phyloP scores from a whole-genome alignment of 352 stramenopile species.

The Aphanomyces cochlioides region DNA sequence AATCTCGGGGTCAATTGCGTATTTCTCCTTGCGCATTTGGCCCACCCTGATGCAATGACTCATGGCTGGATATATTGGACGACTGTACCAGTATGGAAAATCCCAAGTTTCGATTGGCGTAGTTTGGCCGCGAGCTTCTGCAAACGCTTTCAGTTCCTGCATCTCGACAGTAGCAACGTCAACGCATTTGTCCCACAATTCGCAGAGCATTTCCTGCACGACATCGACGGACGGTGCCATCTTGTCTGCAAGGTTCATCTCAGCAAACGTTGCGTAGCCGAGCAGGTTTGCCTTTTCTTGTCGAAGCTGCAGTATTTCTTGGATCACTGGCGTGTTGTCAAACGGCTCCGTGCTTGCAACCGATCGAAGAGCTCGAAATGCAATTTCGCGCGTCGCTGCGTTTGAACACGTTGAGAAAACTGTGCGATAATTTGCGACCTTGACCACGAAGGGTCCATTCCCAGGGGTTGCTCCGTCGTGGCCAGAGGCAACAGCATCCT shows the following conservation, averaged over 20 bases:
- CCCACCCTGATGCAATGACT: constrained; percentile 59
- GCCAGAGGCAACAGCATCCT: constrained; percentile 36
- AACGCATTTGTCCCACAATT: constrained; percentile 91
- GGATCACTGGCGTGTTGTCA: constrained; percentile 93
- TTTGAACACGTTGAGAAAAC: constrained; percentile 94
- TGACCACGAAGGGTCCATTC: constrained; percentile 92
- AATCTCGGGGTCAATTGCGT: constrained; percentile 94
- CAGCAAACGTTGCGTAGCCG: constrained; percentile 91
- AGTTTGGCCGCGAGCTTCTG: constrained; percentile 65
- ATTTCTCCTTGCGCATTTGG: constrained; percentile 92
- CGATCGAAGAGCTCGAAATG: constrained; percentile 92
- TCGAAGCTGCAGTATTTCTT: constrained; percentile 90
- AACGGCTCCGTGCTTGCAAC: constrained; percentile 82
- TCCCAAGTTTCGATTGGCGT: constrained; percentile 91
- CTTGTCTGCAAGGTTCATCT: constrained; percentile 92
- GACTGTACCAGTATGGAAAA: constrained; percentile 85
- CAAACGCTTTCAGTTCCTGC: constrained; percentile 85
- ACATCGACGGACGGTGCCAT: constrained; percentile 91
- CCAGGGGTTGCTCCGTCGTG: constrained; percentile 62
- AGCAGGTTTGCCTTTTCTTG: constrained; percentile 89
- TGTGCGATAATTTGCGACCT: constrained; percentile 93
- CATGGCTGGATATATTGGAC: neutral
- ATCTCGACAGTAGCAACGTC: constrained; percentile 89
- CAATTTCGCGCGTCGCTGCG: constrained; percentile 84
- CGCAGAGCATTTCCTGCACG: constrained; percentile 90